Conservation (phyloP, 1,139 yeast genomes). For the Blastobotrys malaysiensis region DNA sequence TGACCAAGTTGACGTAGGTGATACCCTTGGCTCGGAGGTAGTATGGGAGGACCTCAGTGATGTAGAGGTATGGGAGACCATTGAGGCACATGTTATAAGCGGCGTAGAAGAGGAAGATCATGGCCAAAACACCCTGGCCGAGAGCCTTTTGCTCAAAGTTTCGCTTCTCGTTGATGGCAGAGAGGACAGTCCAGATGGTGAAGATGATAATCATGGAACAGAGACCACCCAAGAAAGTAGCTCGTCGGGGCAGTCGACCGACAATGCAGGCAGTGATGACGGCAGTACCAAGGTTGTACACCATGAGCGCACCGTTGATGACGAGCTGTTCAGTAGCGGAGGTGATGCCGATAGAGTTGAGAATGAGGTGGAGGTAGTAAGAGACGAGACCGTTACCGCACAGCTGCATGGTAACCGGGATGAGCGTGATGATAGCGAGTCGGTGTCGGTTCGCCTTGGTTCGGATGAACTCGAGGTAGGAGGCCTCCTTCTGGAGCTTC, state of each 20-base stretch:
- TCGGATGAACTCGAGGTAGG: slow-evolving; percentile 34
- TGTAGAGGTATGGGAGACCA: slow-evolving; percentile 32
- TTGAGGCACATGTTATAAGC: slow-evolving; percentile 19
- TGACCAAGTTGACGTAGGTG: slow-evolving; percentile 22
- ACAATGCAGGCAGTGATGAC: slow-evolving; percentile 12
- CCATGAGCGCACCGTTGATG: slow-evolving; percentile 19
- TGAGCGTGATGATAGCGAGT: slow-evolving; percentile 34
- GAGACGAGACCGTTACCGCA: slow-evolving; percentile 22
- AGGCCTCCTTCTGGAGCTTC: slow-evolving; percentile 14
- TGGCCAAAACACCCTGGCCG: slow-evolving; percentile 24
- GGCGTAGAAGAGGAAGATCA: slow-evolving; percentile 23
- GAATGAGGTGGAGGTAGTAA: slow-evolving; percentile 18
- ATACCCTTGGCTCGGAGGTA: slow-evolving; percentile 36
- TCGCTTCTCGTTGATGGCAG: slow-evolving; percentile 22
- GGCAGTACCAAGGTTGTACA: slow-evolving; percentile 16
- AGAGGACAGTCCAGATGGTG: slow-evolving; percentile 25
- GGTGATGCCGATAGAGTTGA: slow-evolving; percentile 21
- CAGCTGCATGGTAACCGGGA: slow-evolving; percentile 20
- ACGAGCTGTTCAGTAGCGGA: slow-evolving; percentile 16
- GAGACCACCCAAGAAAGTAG: slow-evolving; percentile 33
- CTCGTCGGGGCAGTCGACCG: slow-evolving; percentile 25
- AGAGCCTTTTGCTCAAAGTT: slow-evolving; percentile 18
- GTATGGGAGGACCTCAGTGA: slow-evolving; percentile 40
- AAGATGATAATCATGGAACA: slow-evolving; percentile 16
- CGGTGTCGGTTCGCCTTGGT: slow-evolving; percentile 38